Evolutionary conservation across 805 yeast genomes (phyloP), one percentile per base, ranked within the genome.

Genomic region (Suhomyces vadensis): DNA sequence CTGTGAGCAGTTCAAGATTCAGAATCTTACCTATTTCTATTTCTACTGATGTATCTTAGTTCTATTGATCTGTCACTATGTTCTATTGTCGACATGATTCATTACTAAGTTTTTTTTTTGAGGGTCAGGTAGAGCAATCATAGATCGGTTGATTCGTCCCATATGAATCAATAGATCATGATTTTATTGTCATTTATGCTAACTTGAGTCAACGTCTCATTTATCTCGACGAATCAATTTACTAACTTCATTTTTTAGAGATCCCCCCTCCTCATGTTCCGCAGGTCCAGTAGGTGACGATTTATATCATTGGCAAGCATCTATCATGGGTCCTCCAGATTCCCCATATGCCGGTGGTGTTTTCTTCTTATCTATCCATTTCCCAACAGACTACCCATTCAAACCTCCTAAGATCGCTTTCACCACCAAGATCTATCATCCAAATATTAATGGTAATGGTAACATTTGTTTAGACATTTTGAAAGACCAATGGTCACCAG

Each of bases 281-380:
- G 99, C 99, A 8, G 99, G 99, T 33, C 99, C 99, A 57, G 94
- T 89, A 37, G 97, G 97, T 38, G 98, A 94, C 59, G 99, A 92
- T 69, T 75, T 92, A 63, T 94, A 86, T 74, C 98, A 92, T 76
- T 94, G 99, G 99, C 98, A 94, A 74, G 99, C 98, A 33, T 91
- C 98, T 35, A 94, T 94, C 66, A 89, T 94, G 95, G 99, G 99
- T 39, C 99, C 99, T 41, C 81, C 96, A 55, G 98, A 94, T 72
- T 87, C 97, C 38, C 94, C 84, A 51, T 79, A 79, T 46, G 82
- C 83, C 17, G 92, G 92, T 53, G 99, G 98, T 61, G 97, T 92
- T 36, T 94, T 94, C 71, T 94, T 94, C 78, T 79, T 94, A 51
- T 83, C 95, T 43, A 90, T 94, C 67, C 96, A 90, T 67, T 94